Evolutionary conservation across 768 basidiomycete genomes (phyloP), one percentile per base, ranked within the genome.

Genomic region (Hygrocybe punicea): DNA sequence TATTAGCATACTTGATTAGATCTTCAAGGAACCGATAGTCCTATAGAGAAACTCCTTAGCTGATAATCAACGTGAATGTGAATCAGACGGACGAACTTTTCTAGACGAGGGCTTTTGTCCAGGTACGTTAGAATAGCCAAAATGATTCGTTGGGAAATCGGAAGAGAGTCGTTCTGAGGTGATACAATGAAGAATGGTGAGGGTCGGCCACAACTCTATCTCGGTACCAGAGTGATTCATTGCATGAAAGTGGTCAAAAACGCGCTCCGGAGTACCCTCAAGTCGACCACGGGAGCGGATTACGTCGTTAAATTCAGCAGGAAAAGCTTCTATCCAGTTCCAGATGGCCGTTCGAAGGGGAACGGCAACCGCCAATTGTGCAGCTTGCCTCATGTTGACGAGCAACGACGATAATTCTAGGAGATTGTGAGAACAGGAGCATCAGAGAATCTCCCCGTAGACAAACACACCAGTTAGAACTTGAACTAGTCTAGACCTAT

Each of bases 311-410:
- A 85, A 96, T 66, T 97, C 91, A 5, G 76, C 73, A 0, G 91
- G 87, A 64, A 86, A 89, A 21, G 82, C 75, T 29, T 88, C 85
- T 33, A 95, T 85, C 92, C 92, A 96, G 60, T 88, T 92, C 93
- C 93, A 95, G 24, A 96, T 76, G 1, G 90, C 91, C 25, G 81
- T 78, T 19, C 91, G 83, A 35, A 96, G 78, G 24, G 87, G 83
- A 24, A 81, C 75, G 0, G 91, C 84, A 48, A 94, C 79, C 1
- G 87, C 85, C 13, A 81, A 70, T 57, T 92, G 91, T 0, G 86
- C 82, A 39, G 89, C 85, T 34, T 77, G 79, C 60, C 83, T 84
- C 84, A 96, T 87, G 65, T 87, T 89, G 21, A 95, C 83, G 25
- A 96, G 81, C 4, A 91, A 76, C 1, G 89, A 89, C 0, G 89